Evolutionary conservation across 2,329 filamentous ascomycete genomes (phyloP).

Genomic region (Fusarium sp.): DNA sequence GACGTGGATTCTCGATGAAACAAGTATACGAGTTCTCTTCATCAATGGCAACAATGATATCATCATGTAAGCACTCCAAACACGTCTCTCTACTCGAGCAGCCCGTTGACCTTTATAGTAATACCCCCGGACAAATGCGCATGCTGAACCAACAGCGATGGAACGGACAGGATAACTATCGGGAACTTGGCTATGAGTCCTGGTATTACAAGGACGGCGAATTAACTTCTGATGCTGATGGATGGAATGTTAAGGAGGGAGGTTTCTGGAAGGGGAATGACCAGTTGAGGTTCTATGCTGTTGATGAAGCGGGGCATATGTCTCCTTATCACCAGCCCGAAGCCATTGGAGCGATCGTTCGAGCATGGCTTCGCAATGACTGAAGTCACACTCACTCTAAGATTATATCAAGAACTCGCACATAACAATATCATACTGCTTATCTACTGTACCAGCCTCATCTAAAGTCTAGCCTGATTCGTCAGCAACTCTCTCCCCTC

Average conservation of each 20-base stretch:
- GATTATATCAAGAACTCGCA: accelerated
- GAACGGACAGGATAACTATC: background rate
- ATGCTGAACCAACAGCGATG: slow-evolving; percentile 21
- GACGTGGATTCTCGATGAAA: slow-evolving; percentile 17
- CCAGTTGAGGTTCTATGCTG: slow-evolving; percentile 19
- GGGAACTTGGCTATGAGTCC: background rate
- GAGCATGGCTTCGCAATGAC: slow-evolving; percentile 15
- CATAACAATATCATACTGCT: too few relatives aligned
- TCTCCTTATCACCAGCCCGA: slow-evolving; percentile 22
- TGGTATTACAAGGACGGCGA: slow-evolving; percentile 22
- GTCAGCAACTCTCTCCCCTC: background rate
- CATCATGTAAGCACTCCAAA: slow-evolving; percentile 3
- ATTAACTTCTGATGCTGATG: background rate
- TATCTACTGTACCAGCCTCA: background rate
- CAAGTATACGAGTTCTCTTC: slow-evolving; percentile 1
- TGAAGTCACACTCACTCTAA: background rate
- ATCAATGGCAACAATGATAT: slow-evolving; percentile 27
- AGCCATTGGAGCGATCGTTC: slow-evolving; percentile 2
- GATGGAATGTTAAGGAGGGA: slow-evolving; percentile 1
- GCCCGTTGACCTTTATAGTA: background rate
- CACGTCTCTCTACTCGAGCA: accelerated
- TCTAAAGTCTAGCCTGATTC: slow-evolving; percentile 9
- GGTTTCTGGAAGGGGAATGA: slow-evolving; percentile 25
- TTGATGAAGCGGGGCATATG: slow-evolving; percentile 28
- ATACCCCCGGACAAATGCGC: slow-evolving; percentile 26